Base-by-base conservation (phyloP, 83 land plant genomes). In the Thuja plicata region DNA sequence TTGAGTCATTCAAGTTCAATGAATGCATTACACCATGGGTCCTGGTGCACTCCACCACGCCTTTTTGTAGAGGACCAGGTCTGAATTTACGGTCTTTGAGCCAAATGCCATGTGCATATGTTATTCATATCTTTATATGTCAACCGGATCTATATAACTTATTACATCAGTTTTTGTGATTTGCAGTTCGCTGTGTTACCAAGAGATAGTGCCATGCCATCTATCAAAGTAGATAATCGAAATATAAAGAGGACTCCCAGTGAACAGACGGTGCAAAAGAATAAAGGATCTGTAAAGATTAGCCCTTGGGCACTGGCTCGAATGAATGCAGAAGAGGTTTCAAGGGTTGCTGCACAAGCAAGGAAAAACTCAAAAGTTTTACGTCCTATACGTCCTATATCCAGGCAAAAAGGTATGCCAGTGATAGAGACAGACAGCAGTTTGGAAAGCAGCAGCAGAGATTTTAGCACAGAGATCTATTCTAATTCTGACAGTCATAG, bases 11-110 rank as follows among this genome's bases (percentile, higher is more conserved):
- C 95, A 43, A 97, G 99, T 89, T 96, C 97, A 76, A 89, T 94
- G 83, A 91, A 90, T 87, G 91, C 94, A 27, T 92, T 95, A 71
- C 95, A 94, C 50, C 95, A 95, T 34, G 94, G 90, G 41, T 92
- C 97, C 24, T 96, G 99, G 99, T 97, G 99, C 88, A 96, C 97
- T 50, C 97, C 99, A 27, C 99, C 99, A 40, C 89, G 93, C 17
- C 86, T 96, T 50, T 95, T 97, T 84, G 90, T 97, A 27, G 97
- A 97, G 86, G 94, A 94, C 91, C 96, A 97, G 96, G 98, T 97
- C 91, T 87, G 86, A 84, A 45, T 30, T 50, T 82, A 38, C 34
- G 6, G 30, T 34, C 34, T 87, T 48, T 84, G 50, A 81, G 50
- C 27, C 27, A 27, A 43, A 43, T 81, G 34, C 7, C 43, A 27